phyloP scores from a whole-genome alignment of 148 eudicot genomes.

The Selenicereus undatus region DNA sequence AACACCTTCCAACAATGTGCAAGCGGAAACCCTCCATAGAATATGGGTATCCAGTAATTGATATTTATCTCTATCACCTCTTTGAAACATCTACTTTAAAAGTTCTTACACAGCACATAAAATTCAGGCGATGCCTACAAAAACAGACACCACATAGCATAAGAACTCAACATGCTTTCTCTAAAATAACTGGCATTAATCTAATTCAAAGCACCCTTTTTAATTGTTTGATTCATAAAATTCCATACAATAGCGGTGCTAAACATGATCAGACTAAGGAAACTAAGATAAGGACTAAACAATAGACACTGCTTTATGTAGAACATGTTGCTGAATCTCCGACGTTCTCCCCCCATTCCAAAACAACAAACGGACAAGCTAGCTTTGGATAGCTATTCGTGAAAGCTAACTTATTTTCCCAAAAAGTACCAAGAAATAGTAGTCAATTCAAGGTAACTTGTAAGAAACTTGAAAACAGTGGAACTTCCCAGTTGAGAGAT shows the following conservation, averaged over 20 bases:
- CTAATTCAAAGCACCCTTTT: not conserved
- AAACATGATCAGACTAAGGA: not conserved
- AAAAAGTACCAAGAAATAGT: not conserved
- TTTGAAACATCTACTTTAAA: not conserved
- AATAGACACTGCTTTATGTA: not conserved
- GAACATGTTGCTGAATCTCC: not conserved
- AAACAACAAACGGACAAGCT: not conserved
- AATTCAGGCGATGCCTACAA: not conserved
- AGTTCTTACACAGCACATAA: not conserved
- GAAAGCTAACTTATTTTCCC: not conserved
- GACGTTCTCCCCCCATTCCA: not conserved
- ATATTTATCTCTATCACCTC: not conserved
- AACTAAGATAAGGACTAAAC: not conserved
- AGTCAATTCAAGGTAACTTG: not conserved
- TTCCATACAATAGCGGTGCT: too few species aligned
- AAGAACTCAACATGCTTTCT: not conserved
- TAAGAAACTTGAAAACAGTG: not conserved
- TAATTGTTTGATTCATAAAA: not conserved
- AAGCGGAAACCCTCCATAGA: not conserved
- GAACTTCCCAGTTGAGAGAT: not conserved
- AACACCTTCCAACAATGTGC: not conserved
- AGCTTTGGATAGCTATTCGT: not conserved
- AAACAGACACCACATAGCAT: not conserved
- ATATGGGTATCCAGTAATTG: not conserved
- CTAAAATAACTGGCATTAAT: not conserved